Evolutionary conservation across 352 stramenopile genomes (phyloP).

Genomic region (Pythium pectinolyticum): DNA sequence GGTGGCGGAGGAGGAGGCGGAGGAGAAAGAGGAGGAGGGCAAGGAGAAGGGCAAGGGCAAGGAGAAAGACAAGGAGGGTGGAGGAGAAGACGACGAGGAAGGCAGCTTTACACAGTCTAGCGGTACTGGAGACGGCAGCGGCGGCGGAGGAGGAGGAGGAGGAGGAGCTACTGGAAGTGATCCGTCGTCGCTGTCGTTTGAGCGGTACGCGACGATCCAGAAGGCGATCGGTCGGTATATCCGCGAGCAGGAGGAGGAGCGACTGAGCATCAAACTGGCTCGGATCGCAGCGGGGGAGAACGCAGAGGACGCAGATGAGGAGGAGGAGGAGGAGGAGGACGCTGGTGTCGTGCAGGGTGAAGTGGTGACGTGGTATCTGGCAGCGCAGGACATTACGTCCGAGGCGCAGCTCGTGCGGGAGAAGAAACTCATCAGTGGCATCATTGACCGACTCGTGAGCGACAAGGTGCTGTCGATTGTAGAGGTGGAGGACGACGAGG

Average conservation of each 20-base stretch:
- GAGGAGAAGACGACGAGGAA: not conserved
- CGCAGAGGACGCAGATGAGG: constrained; percentile 32
- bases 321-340: constrained; percentile 59
- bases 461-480: constrained; percentile 79
- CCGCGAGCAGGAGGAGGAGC: constrained; percentile 75
- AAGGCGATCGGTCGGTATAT: constrained; percentile 78
- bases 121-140: too few relatives aligned
- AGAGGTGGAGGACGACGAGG: constrained; percentile 60
- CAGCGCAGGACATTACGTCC: constrained; percentile 83
- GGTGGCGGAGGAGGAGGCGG: constrained; percentile 37
- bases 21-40: constrained; percentile 32
- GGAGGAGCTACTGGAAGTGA: constrained; percentile 15
- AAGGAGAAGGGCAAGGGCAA: not conserved
- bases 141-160: constrained; percentile 7
- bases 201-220: constrained; percentile 81
- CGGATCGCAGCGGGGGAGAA: constrained; percentile 31
- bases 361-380: constrained; percentile 84
- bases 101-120: too few relatives aligned
- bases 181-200: constrained; percentile 65
- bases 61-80: constrained; percentile 8
- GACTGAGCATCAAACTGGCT: constrained; percentile 46
- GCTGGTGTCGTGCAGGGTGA: constrained; percentile 70
- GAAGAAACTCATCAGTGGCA: constrained; percentile 81
- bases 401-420: constrained; percentile 74
- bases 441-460: constrained; percentile 78